phyloP scores from a whole-genome alignment of 768 basidiomycete species.

The Agaricus subrufescens region DNA sequence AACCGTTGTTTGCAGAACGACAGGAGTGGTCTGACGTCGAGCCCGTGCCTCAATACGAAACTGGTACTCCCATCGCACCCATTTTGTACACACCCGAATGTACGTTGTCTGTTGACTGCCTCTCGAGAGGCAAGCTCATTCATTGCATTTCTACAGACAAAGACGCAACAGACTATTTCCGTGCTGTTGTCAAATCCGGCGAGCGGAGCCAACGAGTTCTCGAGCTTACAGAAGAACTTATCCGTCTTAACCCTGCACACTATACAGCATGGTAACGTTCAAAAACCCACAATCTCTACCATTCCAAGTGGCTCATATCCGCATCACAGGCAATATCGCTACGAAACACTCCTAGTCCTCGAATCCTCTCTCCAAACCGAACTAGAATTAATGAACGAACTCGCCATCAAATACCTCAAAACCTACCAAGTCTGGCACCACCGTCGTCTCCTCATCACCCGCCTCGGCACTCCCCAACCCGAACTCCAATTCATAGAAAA shows the following conservation, averaged over 20 bases:
- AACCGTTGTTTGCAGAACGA: constrained; percentile 50
- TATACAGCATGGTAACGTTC: constrained; percentile 87
- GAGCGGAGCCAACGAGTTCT: constrained; percentile 83
- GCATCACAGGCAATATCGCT: constrained; percentile 83
- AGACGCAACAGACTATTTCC: constrained; percentile 90
- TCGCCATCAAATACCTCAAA: constrained; percentile 82
- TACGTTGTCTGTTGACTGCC: constrained; percentile 32
- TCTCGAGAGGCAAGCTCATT: not conserved
- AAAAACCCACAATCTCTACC: not conserved
- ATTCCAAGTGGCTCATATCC: not conserved
- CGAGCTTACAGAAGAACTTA: constrained; percentile 83
- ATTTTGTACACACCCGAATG: constrained; percentile 91
- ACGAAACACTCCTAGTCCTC: constrained; percentile 74
- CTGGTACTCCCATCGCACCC: constrained; percentile 73
- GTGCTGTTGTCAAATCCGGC: constrained; percentile 69
- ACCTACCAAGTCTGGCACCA: constrained; percentile 99
- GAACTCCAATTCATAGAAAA: constrained; percentile 81
- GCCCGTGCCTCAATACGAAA: constrained; percentile 81
- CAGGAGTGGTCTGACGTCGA: constrained; percentile 78
- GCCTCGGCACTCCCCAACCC: constrained; percentile 43
- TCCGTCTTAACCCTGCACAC: constrained; percentile 91
- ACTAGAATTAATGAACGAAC: constrained; percentile 79
- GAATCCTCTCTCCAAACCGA: constrained; percentile 69
- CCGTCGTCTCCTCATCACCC: constrained; percentile 67
- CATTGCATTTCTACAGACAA: constrained; percentile 52